Evolutionary conservation across 495 filamentous ascomycete genomes (phyloP).

Genomic region (Baudoinia panamericana): DNA sequence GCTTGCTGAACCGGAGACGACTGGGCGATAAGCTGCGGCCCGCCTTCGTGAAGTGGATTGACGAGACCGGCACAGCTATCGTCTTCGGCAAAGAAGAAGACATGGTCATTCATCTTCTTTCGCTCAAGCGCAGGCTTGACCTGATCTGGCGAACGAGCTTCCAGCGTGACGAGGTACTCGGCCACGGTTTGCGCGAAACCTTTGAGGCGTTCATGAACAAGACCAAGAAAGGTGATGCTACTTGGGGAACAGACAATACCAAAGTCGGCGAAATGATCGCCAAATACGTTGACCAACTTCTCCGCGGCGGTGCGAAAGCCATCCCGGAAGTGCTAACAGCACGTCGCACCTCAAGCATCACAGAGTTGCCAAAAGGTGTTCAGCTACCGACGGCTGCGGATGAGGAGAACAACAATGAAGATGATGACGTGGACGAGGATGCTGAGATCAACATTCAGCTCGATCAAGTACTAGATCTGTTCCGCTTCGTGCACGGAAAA

Average conservation of each 20-base stretch:
- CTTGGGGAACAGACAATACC: slow-evolving; percentile 67
- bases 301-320: slow-evolving; percentile 74
- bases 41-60: slow-evolving; percentile 68
- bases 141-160: slow-evolving; percentile 60
- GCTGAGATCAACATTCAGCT: slow-evolving; percentile 78
- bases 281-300: slow-evolving; percentile 83
- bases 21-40: slow-evolving; percentile 51
- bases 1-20: slow-evolving; percentile 50
- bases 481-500: slow-evolving; percentile 94
- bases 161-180: slow-evolving; percentile 55
- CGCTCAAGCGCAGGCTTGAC: slow-evolving; percentile 71
- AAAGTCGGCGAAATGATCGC: slow-evolving; percentile 98
- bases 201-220: slow-evolving; percentile 88
- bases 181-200: slow-evolving; percentile 63
- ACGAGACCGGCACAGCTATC: slow-evolving; percentile 59
- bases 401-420: slow-evolving; percentile 42
- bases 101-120: slow-evolving; percentile 73
- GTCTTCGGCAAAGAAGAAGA: slow-evolving; percentile 65
- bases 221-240: slow-evolving; percentile 48
- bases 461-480: slow-evolving; percentile 82
- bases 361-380: slow-evolving; percentile 1
- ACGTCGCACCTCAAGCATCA: slow-evolving; percentile 14
- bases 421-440: slow-evolving; percentile 61
- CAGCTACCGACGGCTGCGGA: background rate
- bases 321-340: slow-evolving; percentile 45